These are phyloP conservation scores for Cyclotella sp. DNA, from an alignment of 108 stramenopile species.

Conservation along the genomic window DNA sequence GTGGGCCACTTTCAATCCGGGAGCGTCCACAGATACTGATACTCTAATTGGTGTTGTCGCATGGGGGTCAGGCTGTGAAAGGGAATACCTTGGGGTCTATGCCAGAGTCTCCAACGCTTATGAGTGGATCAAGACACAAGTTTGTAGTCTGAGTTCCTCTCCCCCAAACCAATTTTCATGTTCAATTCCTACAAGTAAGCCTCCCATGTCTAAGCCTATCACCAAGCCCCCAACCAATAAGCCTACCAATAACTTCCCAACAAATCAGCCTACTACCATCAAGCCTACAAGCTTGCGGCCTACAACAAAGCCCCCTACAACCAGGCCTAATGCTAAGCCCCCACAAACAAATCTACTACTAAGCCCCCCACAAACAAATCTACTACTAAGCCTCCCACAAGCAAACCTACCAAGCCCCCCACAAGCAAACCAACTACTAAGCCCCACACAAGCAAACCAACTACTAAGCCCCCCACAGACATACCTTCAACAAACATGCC, in stretches of 20 bases:
- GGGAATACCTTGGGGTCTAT: conserved; percentile 29
- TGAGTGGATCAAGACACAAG: conserved; percentile 35
- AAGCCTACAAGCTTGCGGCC: background rate
- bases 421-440: too few relatives aligned
- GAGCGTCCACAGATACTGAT: conserved; percentile 26
- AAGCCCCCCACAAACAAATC: too few relatives aligned
- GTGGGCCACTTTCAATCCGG: conserved; percentile 29
- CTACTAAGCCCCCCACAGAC: too few relatives aligned
- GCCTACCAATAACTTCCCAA: background rate
- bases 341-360: too few relatives aligned
- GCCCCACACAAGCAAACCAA: too few relatives aligned
- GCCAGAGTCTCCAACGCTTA: conserved; percentile 39
- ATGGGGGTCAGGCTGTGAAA: conserved; percentile 33
- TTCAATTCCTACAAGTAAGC: too few relatives aligned
- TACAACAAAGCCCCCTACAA: background rate
- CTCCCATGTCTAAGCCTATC: too few relatives aligned
- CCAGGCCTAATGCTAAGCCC: background rate
- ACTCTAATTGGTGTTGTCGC: conserved; percentile 39
- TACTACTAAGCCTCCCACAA: too few relatives aligned
- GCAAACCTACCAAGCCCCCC: too few relatives aligned
- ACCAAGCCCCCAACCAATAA: too few relatives aligned
- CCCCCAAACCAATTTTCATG: background rate
- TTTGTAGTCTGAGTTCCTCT: conserved; percentile 25
- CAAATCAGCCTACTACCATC: background rate
- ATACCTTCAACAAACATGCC: too few relatives aligned